Evolutionary conservation across 75 land plant species (phyloP), one percentile per base, ranked within the genome.

Genomic region (Pinus albicaulis): DNA sequence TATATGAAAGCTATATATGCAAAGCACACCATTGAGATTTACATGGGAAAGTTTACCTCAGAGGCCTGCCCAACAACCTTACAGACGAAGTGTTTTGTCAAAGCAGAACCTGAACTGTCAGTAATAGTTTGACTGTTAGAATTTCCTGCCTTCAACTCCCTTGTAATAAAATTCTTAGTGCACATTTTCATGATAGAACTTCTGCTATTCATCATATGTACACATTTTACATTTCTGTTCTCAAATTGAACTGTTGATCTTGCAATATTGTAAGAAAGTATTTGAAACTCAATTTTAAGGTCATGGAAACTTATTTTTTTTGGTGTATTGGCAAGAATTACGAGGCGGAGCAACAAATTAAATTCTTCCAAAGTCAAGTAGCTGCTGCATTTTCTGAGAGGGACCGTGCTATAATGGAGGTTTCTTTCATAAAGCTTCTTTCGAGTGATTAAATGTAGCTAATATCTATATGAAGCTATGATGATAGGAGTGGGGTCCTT

Each of bases 351-450:
- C 82, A 92, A 68, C 92, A 94, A 82, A 64, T 94, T 59, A 94
- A 94, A 66, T 94, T 90, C 83, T 92, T 90, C 76, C 98, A 94
- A 81, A 83, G 93, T 71, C 83, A 85, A 77, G 87, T 94, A 57
- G 95, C 95, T 57, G 84, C 93, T 83, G 98, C 98, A 66, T 90
- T 94, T 90, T 75, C 95, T 75, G 98, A 92, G 66, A 76, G 98
- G 68, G 98, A 92, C 77, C 78, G 89, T 59, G 79, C 93, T 12
- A 16, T 90, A 73, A 83, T 94, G 88, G 95, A 94, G 98, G 98
- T 92, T 34, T 34, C 64, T 26, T 55, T 56, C 57, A 41, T 48
- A 59, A 74, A 38, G 11, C 4, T 23, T 59, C 52, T 68, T 38
- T 68, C 31, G 71, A 38, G 12, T 41, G 36, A 10, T 48, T 48